Base-by-base conservation (phyloP, 495 filamentous ascomycete species). In the Penicillium ucsense region DNA sequence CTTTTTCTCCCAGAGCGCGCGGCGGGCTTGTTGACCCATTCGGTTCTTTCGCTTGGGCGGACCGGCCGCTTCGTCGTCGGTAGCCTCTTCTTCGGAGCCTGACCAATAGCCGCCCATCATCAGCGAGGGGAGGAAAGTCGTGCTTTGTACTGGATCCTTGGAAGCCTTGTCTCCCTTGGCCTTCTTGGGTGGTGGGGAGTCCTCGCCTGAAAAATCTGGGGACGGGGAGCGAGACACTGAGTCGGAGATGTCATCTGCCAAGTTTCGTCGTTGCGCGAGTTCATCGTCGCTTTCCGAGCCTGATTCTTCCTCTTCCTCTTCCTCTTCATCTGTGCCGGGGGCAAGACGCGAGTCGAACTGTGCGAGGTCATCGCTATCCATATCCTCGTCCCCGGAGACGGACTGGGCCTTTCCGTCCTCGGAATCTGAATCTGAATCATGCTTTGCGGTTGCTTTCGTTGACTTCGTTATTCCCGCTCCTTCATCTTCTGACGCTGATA, bases 1-100 rank as follows among this genome's bases (percentile, higher is more conserved):
- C 61, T 95, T 96, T 72, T 94, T 91, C 72, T 96, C 91, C 84
- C 84, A 89, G 42, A 96, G 75, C 6, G 81, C 78, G 35, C 87
- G 84, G 8, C 92, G 80, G 6, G 87, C 91, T 46, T 84, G 82
- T 63, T 98, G 92, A 8, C 92, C 92, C 58, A 85, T 81, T 30
- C 92, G 76, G 64, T 98, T 97, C 65, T 91, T 95, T 41, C 74
- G 74, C 28, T 59, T 59, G 0, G 72, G 72, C 35, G 50, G 55
- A 4, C 58, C 68, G 8, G 63, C 47, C 31, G 63, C 54, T 38
- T 70, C 65, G 11, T 68, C 53, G 10, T 71, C 63, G 27, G 74
- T 71, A 9, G 67, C 57, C 43, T 83, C 82, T 43, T 83, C 82
- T 52, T 90, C 89, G 3, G 87, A 90, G 53, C 89, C 92, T 11